Evolutionary conservation across 2,329 filamentous ascomycete genomes (phyloP).

Genomic region (Calonectria naviculata): DNA sequence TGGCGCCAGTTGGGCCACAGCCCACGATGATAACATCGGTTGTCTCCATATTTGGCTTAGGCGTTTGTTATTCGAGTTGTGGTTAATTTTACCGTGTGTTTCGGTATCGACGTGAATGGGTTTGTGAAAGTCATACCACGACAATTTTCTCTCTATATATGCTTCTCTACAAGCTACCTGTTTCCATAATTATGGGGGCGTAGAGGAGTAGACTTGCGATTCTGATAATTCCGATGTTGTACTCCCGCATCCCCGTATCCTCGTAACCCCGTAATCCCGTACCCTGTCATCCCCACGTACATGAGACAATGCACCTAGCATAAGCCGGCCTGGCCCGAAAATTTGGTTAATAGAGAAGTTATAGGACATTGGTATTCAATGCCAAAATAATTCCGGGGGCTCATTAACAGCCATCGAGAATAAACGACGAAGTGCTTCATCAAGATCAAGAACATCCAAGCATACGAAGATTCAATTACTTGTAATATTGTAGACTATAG

Average conservation of each 20-base stretch:
- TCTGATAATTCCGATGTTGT: not conserved
- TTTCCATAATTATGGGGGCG: too few species aligned
- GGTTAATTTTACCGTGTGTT: not conserved
- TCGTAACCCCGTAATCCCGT: not conserved
- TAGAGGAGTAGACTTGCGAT: not conserved
- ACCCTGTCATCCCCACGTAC: not conserved
- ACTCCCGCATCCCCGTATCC: not conserved
- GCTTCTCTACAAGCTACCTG: not conserved
- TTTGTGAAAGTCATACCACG: not conserved
- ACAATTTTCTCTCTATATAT: not conserved
- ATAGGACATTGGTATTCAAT: too few species aligned
- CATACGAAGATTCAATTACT: too few species aligned
- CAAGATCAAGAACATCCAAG: too few species aligned
- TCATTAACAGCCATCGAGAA: too few species aligned
- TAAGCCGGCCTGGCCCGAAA: too few species aligned
- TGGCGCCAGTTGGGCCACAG: slow-evolving; percentile 41
- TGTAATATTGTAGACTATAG: too few species aligned
- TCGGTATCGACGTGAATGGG: not conserved
- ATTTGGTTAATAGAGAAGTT: too few species aligned
- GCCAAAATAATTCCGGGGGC: too few species aligned
- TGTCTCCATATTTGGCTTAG: slow-evolving; percentile 20
- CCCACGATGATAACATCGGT: slow-evolving; percentile 39
- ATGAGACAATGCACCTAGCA: too few species aligned
- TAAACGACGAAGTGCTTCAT: too few species aligned
- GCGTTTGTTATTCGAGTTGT: not conserved